Evolutionary conservation across 2,329 filamentous ascomycete species (phyloP).

Genomic region (Remersonia thermophila): DNA sequence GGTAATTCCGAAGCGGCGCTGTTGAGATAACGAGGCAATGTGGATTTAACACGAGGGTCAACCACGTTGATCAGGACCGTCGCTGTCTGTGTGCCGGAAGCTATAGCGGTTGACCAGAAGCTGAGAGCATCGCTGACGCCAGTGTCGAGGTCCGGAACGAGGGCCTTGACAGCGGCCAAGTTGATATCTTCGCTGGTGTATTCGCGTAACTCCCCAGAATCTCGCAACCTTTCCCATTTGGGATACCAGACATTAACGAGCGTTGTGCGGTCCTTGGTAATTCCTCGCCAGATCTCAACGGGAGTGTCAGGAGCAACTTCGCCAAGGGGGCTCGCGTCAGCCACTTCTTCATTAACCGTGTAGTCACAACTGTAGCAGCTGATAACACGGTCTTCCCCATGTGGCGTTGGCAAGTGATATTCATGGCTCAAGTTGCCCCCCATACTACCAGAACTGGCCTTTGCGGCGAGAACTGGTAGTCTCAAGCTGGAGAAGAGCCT

Average conservation of each 20-base stretch:
- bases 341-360: constrained; percentile 81
- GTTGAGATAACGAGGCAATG: constrained; percentile 2
- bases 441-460: constrained; percentile 92
- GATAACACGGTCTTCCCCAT: constrained; percentile 78
- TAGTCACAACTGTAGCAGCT: constrained; percentile 63
- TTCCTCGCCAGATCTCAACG: constrained; percentile 44
- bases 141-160: constrained; percentile 57
- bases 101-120: constrained; percentile 36
- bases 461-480: constrained; percentile 70
- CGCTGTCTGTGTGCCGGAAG: constrained; percentile 4
- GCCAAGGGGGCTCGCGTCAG: constrained; percentile 23
- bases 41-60: constrained; percentile 22
- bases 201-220: constrained; percentile 11
- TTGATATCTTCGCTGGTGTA: constrained; percentile 29
- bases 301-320: background rate
- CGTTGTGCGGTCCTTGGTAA: constrained; percentile 54
- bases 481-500: constrained; percentile 72
- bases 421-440: constrained; percentile 89
- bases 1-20: background rate
- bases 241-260: constrained; percentile 61
- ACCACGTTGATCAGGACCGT: constrained; percentile 25
- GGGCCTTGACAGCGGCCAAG: constrained; percentile 49
- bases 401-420: constrained; percentile 69
- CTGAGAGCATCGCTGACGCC: constrained; percentile 48
- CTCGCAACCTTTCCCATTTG: constrained; percentile 13